These are phyloP conservation scores for Ephemerocybe angulata DNA, from an alignment of 768 basidiomycete species.

Conservation along the genomic window DNA sequence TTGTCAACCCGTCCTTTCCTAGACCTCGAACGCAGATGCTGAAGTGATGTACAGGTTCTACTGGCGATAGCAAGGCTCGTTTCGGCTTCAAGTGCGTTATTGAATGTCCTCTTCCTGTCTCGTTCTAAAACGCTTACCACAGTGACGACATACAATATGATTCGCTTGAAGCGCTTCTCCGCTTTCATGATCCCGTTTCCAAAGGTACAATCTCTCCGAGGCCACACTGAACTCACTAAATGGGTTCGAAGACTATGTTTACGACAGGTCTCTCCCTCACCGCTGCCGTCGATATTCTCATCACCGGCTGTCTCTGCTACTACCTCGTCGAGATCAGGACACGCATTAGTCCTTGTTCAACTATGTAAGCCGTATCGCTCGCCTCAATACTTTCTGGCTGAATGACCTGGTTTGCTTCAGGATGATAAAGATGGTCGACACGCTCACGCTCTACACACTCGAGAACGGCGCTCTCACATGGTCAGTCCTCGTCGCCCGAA, in stretches of 20 bases:
- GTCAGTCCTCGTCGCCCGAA: conserved; percentile 25
- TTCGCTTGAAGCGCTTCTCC: conserved; percentile 27
- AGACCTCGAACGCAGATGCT: not conserved
- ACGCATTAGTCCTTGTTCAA: conserved; percentile 34
- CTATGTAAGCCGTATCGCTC: not conserved
- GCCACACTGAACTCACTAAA: no score
- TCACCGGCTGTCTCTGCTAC: conserved; percentile 43
- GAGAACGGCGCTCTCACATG: conserved; percentile 52
- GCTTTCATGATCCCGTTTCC: conserved; percentile 18
- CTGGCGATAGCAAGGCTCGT: conserved; percentile 4
- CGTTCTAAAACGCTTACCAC: not conserved
- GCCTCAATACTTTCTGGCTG: not conserved
- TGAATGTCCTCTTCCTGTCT: not conserved
- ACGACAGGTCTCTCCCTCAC: conserved; percentile 50
- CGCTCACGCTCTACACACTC: conserved; percentile 48
- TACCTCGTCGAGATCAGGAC: conserved; percentile 38
- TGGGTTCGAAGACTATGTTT: conserved; percentile 37
- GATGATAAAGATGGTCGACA: conserved; percentile 45
- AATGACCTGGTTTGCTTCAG: conserved; percentile 19
- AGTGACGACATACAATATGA: conserved; percentile 32
- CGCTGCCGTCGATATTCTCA: conserved; percentile 45
- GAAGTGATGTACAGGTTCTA: not conserved
- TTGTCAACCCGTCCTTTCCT: not conserved
- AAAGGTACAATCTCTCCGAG: no score
- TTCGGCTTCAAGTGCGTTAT: conserved; percentile 9